Base-by-base conservation (phyloP, 1,139 yeast genomes). In the Tardiomyces blankii region DNA sequence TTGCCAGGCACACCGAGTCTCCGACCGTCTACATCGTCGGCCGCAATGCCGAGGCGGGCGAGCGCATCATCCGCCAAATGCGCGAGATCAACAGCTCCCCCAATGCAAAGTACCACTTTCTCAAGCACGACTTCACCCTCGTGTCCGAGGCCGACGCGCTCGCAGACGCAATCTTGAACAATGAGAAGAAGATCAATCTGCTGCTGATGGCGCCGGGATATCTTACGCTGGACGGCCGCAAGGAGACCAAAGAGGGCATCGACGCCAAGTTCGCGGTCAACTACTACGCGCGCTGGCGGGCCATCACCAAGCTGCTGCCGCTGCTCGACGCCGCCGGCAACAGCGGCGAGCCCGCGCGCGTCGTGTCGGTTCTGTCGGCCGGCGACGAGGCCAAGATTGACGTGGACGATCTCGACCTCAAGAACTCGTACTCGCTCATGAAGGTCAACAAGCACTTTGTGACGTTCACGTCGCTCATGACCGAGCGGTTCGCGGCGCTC, bases 21-120 rank as follows among this genome's bases (percentile, higher is more conserved):
- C 66, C 67, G 13, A 57, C 57, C 2, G 49, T 61, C 16, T 62
- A 63, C 51, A 51, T 63, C 42, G 52, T 61, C n/a, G 67, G 66
- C 1, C 55, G 66, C 23, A 57, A 50, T 44, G 54, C 49, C 42
- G 49, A 42, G 6, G 48, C 58, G 9, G 66, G 60, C 2, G 47
- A 49, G 8, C 25, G 42, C 12, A 54, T 62, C 2, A 35, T 54
- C 11, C 43, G 40, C 16, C 49, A 55, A 18, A 51, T 62, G 44
- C 52, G 50, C 35, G 43, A 49, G 30, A 43, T 62, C 45, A 62
- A 61, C 42, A 12, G 5, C 5, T 30, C 35, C 5, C 41, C 51
- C 27, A 45, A 51, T 43, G 48, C 56, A 9, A 43, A 45, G 12
- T 56, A 59, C 8, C 51, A 45, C 16, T 54, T 48, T 41, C 43